A percentile compares a stretch with the other conserved stretches of the same genome.
These are phyloP conservation scores for Ambrosiella xylebori DNA, from an alignment of 2,329 filamentous ascomycete species.

Conservation along the genomic window DNA sequence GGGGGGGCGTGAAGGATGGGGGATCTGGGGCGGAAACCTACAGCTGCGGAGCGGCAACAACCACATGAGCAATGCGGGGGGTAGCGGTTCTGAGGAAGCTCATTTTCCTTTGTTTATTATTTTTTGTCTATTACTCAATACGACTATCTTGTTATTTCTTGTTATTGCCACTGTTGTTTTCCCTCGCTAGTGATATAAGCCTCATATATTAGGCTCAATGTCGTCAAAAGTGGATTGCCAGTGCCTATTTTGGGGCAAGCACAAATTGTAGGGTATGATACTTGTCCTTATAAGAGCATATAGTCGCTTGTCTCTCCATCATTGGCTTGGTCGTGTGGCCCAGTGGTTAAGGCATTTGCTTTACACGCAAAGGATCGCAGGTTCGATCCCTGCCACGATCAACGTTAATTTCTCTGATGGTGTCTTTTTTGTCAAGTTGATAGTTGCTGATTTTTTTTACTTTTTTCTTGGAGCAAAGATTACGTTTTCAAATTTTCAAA, in stretches of 20 bases:
- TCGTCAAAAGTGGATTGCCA: not conserved
- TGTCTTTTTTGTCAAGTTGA: not conserved
- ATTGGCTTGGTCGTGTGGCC: conserved; percentile 20
- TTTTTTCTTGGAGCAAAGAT: not conserved
- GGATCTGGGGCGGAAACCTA: conserved; percentile 1
- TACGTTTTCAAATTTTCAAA: not conserved
- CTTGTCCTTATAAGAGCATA: not conserved
- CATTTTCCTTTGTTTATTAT: not conserved
- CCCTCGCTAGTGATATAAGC: not conserved
- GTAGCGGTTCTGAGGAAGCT: conserved; percentile 1
- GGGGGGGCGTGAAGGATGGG: not conserved
- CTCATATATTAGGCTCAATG: not conserved
- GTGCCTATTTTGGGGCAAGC: not conserved
- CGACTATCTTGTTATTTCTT: not conserved
- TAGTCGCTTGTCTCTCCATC: not conserved
- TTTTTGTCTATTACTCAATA: not conserved
- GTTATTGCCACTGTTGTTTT: not conserved
- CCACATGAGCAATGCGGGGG: conserved; percentile 1
- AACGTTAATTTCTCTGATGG: conserved; percentile 11
- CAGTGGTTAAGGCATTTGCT: conserved; percentile 25
- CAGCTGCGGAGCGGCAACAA: not conserved
- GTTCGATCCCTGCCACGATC: conserved; percentile 29
- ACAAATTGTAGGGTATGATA: not conserved
- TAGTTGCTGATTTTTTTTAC: not conserved
- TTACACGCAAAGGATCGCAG: conserved; percentile 29